Percentiles rank a stretch among this genome's conserved stretches.
Evolutionary conservation across 1,284 basidiomycete species (phyloP).

Genomic region (Phellinidium pouzarii): DNA sequence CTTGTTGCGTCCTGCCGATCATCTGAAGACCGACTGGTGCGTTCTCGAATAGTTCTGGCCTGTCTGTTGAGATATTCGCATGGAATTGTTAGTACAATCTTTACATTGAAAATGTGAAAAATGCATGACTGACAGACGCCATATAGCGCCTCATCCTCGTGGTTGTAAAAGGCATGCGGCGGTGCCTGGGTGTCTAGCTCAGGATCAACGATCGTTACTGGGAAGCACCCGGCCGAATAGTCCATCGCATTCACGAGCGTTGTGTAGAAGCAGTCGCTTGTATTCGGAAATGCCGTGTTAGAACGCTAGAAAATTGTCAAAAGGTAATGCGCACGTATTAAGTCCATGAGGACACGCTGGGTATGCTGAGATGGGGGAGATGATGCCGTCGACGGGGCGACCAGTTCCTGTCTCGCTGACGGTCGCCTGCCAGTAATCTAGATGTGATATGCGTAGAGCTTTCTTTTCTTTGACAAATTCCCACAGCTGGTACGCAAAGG

Average conservation of each 20-base stretch:
- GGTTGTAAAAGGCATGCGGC: slow-evolving; percentile 26
- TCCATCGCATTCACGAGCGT: slow-evolving; percentile 36
- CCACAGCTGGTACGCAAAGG: slow-evolving; percentile 26
- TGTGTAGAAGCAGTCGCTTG: slow-evolving; percentile 26
- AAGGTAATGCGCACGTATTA: slow-evolving; percentile 8
- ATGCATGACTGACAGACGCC: slow-evolving; percentile 30
- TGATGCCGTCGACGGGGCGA: slow-evolving; percentile 31
- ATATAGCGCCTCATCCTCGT: slow-evolving; percentile 32
- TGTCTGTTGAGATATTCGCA: slow-evolving; percentile 25
- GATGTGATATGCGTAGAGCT: slow-evolving; percentile 26
- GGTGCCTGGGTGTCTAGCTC: slow-evolving; percentile 20
- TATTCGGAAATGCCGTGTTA: neutral
- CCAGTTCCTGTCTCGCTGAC: slow-evolving; percentile 28
- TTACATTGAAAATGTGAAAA: neutral
- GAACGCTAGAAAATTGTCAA: neutral
- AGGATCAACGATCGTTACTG: slow-evolving; percentile 30
- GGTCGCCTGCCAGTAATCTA: slow-evolving; percentile 33
- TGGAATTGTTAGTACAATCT: neutral
- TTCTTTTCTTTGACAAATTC: slow-evolving; percentile 28
- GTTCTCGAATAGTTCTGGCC: slow-evolving; percentile 30
- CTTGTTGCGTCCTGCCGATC: slow-evolving; percentile 35
- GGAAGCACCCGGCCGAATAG: slow-evolving; percentile 35
- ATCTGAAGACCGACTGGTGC: slow-evolving; percentile 40
- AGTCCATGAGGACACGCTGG: slow-evolving; percentile 22
- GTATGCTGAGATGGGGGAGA: slow-evolving; percentile 26